These are phyloP conservation scores for Crithidia fasciculata DNA, from an alignment of 208 protist genomes.

Conservation along the genomic window DNA sequence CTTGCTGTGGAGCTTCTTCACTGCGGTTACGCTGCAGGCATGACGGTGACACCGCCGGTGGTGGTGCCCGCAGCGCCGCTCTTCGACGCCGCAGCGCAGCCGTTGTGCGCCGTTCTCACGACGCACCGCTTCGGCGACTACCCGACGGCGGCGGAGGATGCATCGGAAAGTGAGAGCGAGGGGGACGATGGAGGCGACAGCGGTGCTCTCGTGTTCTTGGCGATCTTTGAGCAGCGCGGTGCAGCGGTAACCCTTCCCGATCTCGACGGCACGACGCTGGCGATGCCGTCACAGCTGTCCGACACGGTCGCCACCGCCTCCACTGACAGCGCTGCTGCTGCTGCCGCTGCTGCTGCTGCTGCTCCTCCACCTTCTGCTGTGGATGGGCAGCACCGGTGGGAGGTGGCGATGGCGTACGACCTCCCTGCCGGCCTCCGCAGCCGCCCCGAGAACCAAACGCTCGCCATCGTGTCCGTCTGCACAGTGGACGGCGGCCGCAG, in stretches of 20 bases:
- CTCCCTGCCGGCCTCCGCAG: constrained; percentile 10
- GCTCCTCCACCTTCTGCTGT: too few relatives aligned
- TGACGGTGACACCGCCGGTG: constrained; percentile 13
- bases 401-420: constrained; percentile 23
- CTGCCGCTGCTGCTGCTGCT: neutral
- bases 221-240: neutral
- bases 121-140: constrained; percentile 16
- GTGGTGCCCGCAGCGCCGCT: constrained; percentile 18
- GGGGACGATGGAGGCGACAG: neutral
- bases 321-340: constrained; percentile 7
- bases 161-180: neutral
- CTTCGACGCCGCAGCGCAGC: neutral
- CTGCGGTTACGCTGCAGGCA: constrained; percentile 16
- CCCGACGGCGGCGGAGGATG: neutral
- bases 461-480: constrained; percentile 26
- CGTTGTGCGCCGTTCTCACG: constrained; percentile 13
- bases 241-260: neutral
- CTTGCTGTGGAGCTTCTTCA: constrained; percentile 19
- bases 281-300: constrained; percentile 9
- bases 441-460: neutral
- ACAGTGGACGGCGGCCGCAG: constrained; percentile 2
- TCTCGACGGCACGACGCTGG: constrained; percentile 10
- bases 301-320: constrained; percentile 11
- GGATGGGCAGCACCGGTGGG: constrained; percentile 7
- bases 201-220: constrained; percentile 6